Base-by-base conservation (phyloP, 2,329 filamentous ascomycete species). In the Fusarium napiforme region DNA sequence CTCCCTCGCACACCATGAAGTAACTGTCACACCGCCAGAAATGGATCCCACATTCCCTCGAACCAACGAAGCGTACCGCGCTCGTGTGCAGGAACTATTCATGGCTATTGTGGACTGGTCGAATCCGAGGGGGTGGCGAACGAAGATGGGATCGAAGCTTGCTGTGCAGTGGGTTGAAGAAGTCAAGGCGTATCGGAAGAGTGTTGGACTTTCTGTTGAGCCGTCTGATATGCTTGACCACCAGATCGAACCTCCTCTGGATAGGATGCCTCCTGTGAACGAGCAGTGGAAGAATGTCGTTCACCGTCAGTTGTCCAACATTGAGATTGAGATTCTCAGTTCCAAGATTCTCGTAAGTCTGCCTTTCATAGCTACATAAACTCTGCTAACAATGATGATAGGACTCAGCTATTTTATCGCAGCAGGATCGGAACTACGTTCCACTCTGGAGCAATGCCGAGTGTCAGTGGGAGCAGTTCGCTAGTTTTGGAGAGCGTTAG, bases 401-500 rank as follows among this genome's bases (percentile, higher is more conserved):
- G 75, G 43, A 75, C 12, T 57, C 76, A 34, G 70, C 75, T 15
- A 70, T 74, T 7, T 19, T 55, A 15, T 67, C 74, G 0, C 75
- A 77, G 30, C 55, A 72, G 55, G 75, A 76, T 5, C 32, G 46
- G 7, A 77, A 75, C 56, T 57, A 37, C n/a, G 43, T 74, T 36
- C 75, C 75, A 2, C 47, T 77, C 2, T 77, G 74, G 75, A 76
- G 75, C 15, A 64, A 67, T 49, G 67, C 64, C 18, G 75, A 77
- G n/a, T 59, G 73, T 19, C 69, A 75, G 42, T 75, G 75, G 72
- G 75, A 77, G 46, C 67, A 77, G 64, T 77, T 69, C 46, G 66
- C 50, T 23, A 74, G 64, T 39, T 77, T 77, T 60, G 68, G 60
- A 64, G 74, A 75, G 69, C 75, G 75, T 59, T 77, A 76, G 75